These are phyloP conservation scores for Prorocentrum cordatum DNA, from an alignment of 169 alveolate species.

Conservation along the genomic window DNA sequence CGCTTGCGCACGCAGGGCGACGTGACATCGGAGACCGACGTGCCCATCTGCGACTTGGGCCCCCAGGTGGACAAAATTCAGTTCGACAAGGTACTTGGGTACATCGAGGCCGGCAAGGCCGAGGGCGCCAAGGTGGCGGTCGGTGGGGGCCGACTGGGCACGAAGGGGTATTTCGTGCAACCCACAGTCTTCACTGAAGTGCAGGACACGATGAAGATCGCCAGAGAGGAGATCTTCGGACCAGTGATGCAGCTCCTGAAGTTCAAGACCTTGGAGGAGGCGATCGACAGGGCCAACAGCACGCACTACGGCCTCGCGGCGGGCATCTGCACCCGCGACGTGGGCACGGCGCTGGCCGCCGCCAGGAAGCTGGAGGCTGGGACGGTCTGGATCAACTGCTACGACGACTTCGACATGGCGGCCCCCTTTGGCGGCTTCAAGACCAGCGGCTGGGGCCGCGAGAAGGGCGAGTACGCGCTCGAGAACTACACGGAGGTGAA, in stretches of 20 bases:
- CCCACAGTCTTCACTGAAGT: conserved; percentile 82
- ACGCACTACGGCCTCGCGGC: conserved; percentile 84
- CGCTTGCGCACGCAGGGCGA: conserved; percentile 71
- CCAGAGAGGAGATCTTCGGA: conserved; percentile 85
- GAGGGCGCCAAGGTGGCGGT: conserved; percentile 79
- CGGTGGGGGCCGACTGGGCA: conserved; percentile 80
- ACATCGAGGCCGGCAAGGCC: conserved; percentile 77
- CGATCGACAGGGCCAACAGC: conserved; percentile 79
- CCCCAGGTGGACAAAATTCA: conserved; percentile 78
- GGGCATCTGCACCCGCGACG: conserved; percentile 77
- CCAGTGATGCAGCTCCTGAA: conserved; percentile 76
- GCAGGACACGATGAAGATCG: conserved; percentile 78
- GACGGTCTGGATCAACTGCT: conserved; percentile 78
- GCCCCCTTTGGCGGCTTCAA: conserved; percentile 85
- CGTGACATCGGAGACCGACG: background rate
- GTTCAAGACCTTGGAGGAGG: conserved; percentile 43
- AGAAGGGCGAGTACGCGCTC: conserved; percentile 76
- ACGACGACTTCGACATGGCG: conserved; percentile 70
- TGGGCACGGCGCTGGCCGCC: conserved; percentile 75
- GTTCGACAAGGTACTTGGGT: conserved; percentile 74
- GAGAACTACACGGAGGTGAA: conserved; percentile 76
- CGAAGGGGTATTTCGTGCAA: conserved; percentile 72
- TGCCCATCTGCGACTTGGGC: conserved; percentile 77
- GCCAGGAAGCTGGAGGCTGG: conserved; percentile 76
- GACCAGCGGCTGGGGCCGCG: conserved; percentile 81